These are phyloP conservation scores for Taphrina deformans DNA, from an alignment of 1,139 yeast genomes.

Conservation along the genomic window DNA sequence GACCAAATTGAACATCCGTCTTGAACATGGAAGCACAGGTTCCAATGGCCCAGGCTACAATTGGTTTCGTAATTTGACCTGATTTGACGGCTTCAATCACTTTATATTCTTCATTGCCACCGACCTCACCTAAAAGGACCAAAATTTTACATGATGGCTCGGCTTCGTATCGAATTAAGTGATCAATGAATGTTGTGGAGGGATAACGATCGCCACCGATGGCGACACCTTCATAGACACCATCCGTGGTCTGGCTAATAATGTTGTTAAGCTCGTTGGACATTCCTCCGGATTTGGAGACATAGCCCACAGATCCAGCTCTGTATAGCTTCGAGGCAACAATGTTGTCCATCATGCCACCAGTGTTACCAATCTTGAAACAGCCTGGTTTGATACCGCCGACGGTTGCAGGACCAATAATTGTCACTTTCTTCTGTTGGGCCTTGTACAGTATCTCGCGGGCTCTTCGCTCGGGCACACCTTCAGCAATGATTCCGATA, in stretches of 20 bases:
- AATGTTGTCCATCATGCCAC: conserved; percentile 56
- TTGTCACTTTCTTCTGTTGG: conserved; percentile 51
- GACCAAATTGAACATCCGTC: conserved; percentile 54
- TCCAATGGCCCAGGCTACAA: conserved; percentile 55
- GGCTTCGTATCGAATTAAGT: conserved; percentile 51
- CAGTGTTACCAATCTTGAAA: conserved; percentile 54
- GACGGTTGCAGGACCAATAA: conserved; percentile 54
- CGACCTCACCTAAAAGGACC: conserved; percentile 52
- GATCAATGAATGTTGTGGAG: conserved; percentile 54
- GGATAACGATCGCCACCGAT: conserved; percentile 55
- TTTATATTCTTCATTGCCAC: conserved; percentile 54
- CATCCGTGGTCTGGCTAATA: conserved; percentile 51
- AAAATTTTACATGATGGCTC: conserved; percentile 53
- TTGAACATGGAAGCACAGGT: conserved; percentile 54
- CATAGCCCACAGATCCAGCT: conserved; percentile 54
- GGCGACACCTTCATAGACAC: conserved; percentile 54
- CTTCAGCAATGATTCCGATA: conserved; percentile 54
- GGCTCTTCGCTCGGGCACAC: conserved; percentile 55
- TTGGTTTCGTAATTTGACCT: conserved; percentile 51
- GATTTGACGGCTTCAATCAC: conserved; percentile 52
- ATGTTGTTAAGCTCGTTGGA: conserved; percentile 54
- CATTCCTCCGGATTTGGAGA: conserved; percentile 55
- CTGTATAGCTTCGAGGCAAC: conserved; percentile 54
- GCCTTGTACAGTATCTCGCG: conserved; percentile 52
- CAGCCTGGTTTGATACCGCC: conserved; percentile 56